Evolutionary conservation across 2,329 filamentous ascomycete genomes (phyloP), one percentile per base, ranked within the genome.

Genomic region (Myriosclerotinia duriaeana): DNA sequence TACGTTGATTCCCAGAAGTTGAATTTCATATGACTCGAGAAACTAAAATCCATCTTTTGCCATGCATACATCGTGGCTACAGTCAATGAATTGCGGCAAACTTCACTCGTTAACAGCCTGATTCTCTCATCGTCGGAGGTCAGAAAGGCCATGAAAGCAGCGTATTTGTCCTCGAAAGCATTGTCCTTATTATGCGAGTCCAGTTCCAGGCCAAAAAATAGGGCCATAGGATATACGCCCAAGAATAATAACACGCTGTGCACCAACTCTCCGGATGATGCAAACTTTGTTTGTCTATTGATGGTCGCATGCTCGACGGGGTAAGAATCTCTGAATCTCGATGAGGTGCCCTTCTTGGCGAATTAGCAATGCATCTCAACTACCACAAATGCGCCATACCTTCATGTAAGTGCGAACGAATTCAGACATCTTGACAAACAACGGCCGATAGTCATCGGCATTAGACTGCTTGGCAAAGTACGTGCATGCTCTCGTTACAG

Each of bases 401-500:
- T 85, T 82, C 17, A 89, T 72, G 72, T 87, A 84, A 20, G 75
- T 76, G 68, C 83, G 82, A 73, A 89, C 83, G 67, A 87, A 88
- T 0, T 82, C 81, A 5, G 85, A 80, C 5, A 83, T 82, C 34
- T 81, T 81, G 7, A 78, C 75, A 72, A 87, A 88, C 3, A 90
- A 76, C n/a, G 80, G 80, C 50, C 80, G 77, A 70, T 86, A 89
- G 58, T 80, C 78, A 12, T 79, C 75, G 14, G 81, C 75, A 69
- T 84, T 79, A 5, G 79, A 76, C 67, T 85, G 80, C 61, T 82
- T 80, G 11, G 86, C 85, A 76, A 89, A 87, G 73, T 88, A 85
- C 48, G 84, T 83, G 71, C 87, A 89, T 14, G 83, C 84, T 73
- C 87, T 85, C 30, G 89, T 81, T 36, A 86, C 80, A 11, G 87